These are phyloP conservation scores for Venturia aucupariae DNA, from an alignment of 2,329 filamentous ascomycete species.

Conservation along the genomic window DNA sequence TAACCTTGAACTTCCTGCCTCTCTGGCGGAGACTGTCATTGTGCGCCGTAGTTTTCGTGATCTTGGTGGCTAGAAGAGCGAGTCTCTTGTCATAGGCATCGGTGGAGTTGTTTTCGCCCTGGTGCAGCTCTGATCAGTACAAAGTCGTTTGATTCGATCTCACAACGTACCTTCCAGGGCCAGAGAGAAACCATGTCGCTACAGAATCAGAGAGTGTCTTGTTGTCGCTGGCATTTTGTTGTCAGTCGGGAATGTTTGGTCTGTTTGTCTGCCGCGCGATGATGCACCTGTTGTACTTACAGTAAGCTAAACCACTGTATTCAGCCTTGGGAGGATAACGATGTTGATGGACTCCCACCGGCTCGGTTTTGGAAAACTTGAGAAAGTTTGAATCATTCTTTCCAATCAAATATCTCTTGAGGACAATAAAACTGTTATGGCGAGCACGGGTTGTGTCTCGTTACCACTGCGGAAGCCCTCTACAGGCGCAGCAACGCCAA, in stretches of 20 bases:
- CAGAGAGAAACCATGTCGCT: slow-evolving; percentile 67
- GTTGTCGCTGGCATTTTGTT: background rate
- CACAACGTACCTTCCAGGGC: slow-evolving; percentile 62
- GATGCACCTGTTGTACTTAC: background rate
- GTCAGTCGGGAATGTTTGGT: background rate
- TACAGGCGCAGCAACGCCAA: background rate
- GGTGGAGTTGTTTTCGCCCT: slow-evolving; percentile 74
- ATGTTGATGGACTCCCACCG: background rate
- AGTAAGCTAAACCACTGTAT: background rate
- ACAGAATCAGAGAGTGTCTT: background rate
- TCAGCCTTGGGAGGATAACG: background rate
- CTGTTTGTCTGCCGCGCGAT: background rate
- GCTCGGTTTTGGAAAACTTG: background rate
- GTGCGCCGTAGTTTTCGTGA: slow-evolving; percentile 60
- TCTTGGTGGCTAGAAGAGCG: slow-evolving; percentile 71
- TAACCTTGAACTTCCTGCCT: slow-evolving; percentile 68
- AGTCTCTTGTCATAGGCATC: slow-evolving; percentile 91
- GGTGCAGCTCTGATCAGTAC: slow-evolving; percentile 17
- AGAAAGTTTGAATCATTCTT: background rate
- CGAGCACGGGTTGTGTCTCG: background rate
- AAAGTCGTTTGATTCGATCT: background rate
- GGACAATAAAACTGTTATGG: background rate
- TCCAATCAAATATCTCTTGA: background rate
- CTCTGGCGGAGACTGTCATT: slow-evolving; percentile 65
- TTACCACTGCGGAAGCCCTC: background rate